Base-by-base conservation (phyloP, 2,329 filamentous ascomycete genomes). In the Venturia oleaginea region DNA sequence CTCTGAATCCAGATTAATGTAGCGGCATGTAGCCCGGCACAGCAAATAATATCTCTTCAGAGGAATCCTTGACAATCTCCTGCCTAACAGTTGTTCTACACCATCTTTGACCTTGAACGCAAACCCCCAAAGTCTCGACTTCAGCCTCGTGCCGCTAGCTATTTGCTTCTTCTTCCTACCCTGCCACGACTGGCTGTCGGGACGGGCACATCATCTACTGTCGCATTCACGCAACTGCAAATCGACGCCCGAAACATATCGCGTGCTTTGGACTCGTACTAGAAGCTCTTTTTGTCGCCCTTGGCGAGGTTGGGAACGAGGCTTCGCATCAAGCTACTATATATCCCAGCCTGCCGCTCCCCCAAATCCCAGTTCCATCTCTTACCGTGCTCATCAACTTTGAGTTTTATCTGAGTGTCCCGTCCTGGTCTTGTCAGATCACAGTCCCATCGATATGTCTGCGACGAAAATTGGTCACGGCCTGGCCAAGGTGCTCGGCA, bases 401-500 rank as follows among this genome's bases (percentile, higher is more conserved):
- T 4, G 30, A 34, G 51, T 30, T 57, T 57, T 57, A 32, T 34
- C 22, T 57, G 19, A 15, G 13, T 30, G 11, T 13, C 11, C 51
- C 22, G 22, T 51, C 11, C 27, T 17, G 27, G 30, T 19, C 24
- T 10, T 34, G 3, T n/a, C 4, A 57, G 30, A 32, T 17, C 27
- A 17, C 32, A 46, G 13, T 34, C 37, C 17, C 8, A 22, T 60
- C 40, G 32, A 22, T 19, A 60, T 60, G 59, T 42, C 59, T 27
- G 34, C 59, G n/a, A 59, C 32, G 22, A 87, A 88, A 74, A 69
- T 89, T 68, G 89, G 91, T 76, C 88, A 88, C 71, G 79, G 81
- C 70, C 75, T 96, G 74, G 92, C 92, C 73, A 94, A 91, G 75
- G 81, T 81, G 66, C 81, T 97, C 42, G 88, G 90, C 65, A 96